Conservation (phyloP, 2,329 filamentous ascomycete species). For the Colletotrichum acutatum region DNA sequence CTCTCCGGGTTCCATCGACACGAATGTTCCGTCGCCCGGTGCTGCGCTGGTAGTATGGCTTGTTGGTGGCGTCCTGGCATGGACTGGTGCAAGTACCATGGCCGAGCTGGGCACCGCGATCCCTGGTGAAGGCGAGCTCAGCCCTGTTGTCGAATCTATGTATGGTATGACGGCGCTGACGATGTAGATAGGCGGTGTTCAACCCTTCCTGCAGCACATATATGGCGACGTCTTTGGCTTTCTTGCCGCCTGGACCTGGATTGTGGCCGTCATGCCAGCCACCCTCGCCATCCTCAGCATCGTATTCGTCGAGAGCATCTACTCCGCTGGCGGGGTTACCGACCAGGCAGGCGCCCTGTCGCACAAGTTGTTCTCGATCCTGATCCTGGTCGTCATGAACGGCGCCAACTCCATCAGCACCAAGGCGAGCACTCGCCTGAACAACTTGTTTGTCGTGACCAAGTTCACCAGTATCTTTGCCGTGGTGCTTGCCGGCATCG, state of each 20-base stretch:
- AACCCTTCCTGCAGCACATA: constrained; percentile 70
- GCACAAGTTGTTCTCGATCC: constrained; percentile 63
- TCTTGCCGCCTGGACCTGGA: constrained; percentile 73
- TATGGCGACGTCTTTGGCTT: constrained; percentile 72
- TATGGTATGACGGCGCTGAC: neutral
- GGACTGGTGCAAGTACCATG: constrained; percentile 72
- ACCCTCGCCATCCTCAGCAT: constrained; percentile 73
- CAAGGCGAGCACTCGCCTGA: constrained; percentile 63
- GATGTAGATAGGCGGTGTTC: constrained; percentile 60
- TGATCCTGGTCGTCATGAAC: constrained; percentile 58
- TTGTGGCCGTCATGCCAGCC: constrained; percentile 72
- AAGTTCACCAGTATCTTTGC: constrained; percentile 63
- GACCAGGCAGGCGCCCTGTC: constrained; percentile 53
- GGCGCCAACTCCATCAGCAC: constrained; percentile 67
- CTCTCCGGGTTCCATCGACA: constrained; percentile 71
- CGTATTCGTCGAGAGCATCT: constrained; percentile 71
- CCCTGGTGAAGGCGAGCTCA: constrained; percentile 63
- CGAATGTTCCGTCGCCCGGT: constrained; percentile 71
- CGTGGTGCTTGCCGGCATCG: constrained; percentile 60
- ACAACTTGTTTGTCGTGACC: constrained; percentile 64
- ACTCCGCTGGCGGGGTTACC: constrained; percentile 60
- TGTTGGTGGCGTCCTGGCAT: constrained; percentile 69
- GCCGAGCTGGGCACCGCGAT: constrained; percentile 73
- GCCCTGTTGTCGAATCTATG: constrained; percentile 20
- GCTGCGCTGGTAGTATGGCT: constrained; percentile 69